phyloP scores from a whole-genome alignment of 192 early-diverging fungal species.

The Cetraspora pellucida region DNA sequence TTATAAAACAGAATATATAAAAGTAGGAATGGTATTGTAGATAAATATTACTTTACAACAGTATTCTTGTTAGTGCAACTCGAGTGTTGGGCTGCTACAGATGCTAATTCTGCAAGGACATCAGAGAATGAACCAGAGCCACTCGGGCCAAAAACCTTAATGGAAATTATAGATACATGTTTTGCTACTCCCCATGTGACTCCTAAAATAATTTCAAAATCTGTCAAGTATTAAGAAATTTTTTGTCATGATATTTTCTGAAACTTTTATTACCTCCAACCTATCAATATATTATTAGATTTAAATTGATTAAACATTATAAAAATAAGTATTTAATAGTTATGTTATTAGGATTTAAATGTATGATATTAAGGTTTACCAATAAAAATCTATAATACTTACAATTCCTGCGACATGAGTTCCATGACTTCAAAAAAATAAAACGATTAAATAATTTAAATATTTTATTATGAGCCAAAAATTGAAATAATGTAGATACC shows the following conservation, averaged over 20 bases:
- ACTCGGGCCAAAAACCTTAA: constrained; percentile 64
- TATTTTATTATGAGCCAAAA: background rate
- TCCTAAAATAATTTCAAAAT: no score
- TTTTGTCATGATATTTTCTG: no score
- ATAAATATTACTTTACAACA: background rate
- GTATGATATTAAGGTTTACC: no score
- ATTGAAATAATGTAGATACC: background rate
- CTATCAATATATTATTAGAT: background rate
- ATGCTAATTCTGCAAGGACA: constrained; percentile 56
- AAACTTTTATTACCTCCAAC: constrained; percentile 61
- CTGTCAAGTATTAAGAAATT: no score
- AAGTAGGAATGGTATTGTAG: background rate
- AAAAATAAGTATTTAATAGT: background rate
- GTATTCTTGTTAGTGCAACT: background rate
- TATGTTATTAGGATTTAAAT: background rate
- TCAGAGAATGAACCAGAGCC: constrained; percentile 57
- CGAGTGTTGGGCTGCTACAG: constrained; percentile 31
- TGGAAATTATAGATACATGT: constrained; percentile 58
- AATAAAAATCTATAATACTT: background rate
- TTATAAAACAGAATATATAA: constrained; percentile 38
- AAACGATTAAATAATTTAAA: background rate
- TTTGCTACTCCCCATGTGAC: constrained; percentile 65
- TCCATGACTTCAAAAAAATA: constrained; percentile 52
- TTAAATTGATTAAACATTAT: background rate
- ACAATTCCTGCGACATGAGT: constrained; percentile 74